These are phyloP conservation scores for Aureobasidium sp. DNA, from an alignment of 2,329 filamentous ascomycete species.

Conservation along the genomic window DNA sequence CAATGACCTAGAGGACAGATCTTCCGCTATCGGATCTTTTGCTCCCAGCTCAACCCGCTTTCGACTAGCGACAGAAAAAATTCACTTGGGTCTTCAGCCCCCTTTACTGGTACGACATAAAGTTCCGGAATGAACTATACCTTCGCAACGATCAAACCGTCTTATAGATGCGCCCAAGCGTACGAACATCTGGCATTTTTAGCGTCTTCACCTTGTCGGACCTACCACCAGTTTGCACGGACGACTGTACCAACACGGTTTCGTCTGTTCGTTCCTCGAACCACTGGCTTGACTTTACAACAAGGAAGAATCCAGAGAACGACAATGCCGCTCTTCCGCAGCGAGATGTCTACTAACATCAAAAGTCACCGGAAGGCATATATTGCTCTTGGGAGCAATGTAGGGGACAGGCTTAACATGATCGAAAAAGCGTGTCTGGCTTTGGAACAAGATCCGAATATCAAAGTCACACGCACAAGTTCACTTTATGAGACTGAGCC, in stretches of 20 bases:
- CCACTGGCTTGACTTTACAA: conserved; percentile 1
- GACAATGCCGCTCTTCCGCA: not conserved
- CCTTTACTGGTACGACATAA: not conserved
- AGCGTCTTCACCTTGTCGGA: not conserved
- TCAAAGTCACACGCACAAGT: conserved; percentile 73
- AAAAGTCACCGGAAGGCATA: conserved; percentile 48
- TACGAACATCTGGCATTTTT: not conserved
- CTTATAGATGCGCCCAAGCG: not conserved
- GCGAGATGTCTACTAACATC: not conserved
- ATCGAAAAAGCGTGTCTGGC: conserved; percentile 77
- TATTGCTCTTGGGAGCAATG: conserved; percentile 85
- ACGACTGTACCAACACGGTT: not conserved
- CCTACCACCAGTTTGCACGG: not conserved
- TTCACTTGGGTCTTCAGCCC: not conserved
- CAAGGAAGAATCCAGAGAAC: not conserved
- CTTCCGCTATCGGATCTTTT: conserved; percentile 9
- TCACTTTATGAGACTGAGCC: conserved; percentile 89
- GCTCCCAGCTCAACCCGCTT: not conserved
- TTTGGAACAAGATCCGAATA: conserved; percentile 61
- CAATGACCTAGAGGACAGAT: not conserved
- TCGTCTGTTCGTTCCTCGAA: not conserved
- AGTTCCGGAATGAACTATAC: not conserved
- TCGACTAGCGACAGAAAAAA: conserved; percentile 11
- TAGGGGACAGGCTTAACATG: conserved; percentile 75
- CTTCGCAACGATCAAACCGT: not conserved